A percentile compares a stretch with the other conserved stretches of the same genome.
These are phyloP conservation scores for Talaromyces islandicus DNA, from an alignment of 2,329 filamentous ascomycete species.

Conservation along the genomic window DNA sequence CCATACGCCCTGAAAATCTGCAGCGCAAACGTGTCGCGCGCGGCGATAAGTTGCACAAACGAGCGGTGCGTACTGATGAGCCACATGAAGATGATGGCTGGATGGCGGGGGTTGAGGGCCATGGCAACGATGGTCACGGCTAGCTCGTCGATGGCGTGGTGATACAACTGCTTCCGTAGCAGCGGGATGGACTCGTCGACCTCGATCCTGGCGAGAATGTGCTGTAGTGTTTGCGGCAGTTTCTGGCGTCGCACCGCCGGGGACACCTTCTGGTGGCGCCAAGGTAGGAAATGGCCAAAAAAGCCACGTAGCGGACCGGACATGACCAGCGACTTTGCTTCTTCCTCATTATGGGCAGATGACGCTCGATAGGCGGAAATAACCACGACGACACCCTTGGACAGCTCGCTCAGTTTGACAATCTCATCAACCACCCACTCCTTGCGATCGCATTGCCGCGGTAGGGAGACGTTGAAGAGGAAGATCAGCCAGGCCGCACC, in stretches of 20 bases:
- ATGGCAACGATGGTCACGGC: background rate
- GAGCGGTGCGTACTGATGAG: slow-evolving; percentile 2
- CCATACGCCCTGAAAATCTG: slow-evolving; percentile 4
- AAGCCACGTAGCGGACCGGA: slow-evolving; percentile 1
- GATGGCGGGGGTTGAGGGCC: background rate
- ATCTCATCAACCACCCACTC: slow-evolving; percentile 6
- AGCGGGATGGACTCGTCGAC: background rate
- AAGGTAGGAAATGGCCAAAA: slow-evolving; percentile 2
- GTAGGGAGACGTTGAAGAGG: slow-evolving; percentile 2
- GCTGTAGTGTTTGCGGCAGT: background rate
- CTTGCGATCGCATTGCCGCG: background rate
- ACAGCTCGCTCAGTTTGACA: slow-evolving; percentile 4
- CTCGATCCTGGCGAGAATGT: background rate
- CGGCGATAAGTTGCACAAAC: background rate
- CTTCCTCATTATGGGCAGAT: background rate
- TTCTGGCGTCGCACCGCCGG: background rate
- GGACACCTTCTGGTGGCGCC: slow-evolving; percentile 2
- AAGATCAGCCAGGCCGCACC: slow-evolving; percentile 1
- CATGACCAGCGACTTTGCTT: slow-evolving; percentile 1
- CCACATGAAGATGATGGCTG: slow-evolving; percentile 6
- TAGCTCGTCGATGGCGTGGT: slow-evolving; percentile 1
- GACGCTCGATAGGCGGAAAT: background rate
- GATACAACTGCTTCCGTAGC: background rate
- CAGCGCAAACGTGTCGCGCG: background rate
- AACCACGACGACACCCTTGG: slow-evolving; percentile 4